A percentile compares a stretch with the other conserved stretches of the same genome.
Evolutionary conservation across 495 filamentous ascomycete species (phyloP).

Genomic region (Hypoxylon cercidicola): DNA sequence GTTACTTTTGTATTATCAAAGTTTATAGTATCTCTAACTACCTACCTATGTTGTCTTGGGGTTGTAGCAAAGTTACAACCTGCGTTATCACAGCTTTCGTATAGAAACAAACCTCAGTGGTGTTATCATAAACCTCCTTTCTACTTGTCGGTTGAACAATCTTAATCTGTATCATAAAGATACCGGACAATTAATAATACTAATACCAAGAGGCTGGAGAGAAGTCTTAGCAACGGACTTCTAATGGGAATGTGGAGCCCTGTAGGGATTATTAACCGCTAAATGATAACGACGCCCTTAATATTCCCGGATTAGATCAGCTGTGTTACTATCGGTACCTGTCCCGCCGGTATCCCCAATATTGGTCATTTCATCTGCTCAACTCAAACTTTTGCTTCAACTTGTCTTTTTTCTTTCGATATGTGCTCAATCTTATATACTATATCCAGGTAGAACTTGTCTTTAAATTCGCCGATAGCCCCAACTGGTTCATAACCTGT

Average conservation of each 20-base stretch:
- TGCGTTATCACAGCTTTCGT: too few species aligned
- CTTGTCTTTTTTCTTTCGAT: conserved; percentile 2
- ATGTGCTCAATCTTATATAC: conserved; percentile 5
- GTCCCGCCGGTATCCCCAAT: conserved; percentile 4
- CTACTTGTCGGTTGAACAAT: too few species aligned
- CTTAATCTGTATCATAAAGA: too few species aligned
- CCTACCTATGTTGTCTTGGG: too few species aligned
- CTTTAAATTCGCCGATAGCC: background rate
- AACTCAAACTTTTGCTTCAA: conserved; percentile 15
- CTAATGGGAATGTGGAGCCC: conserved; percentile 15
- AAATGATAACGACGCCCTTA: conserved; percentile 13
- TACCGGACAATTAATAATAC: too few species aligned
- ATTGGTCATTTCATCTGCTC: conserved; percentile 24
- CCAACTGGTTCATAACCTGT: background rate
- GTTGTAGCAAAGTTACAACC: too few species aligned
- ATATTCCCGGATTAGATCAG: conserved; percentile 40
- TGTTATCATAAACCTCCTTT: too few species aligned
- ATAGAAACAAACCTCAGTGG: too few species aligned
- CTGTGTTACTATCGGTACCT: conserved; percentile 8
- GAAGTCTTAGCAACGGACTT: conserved; percentile 23
- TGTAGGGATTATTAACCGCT: conserved; percentile 20
- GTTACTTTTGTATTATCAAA: too few species aligned
- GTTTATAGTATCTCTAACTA: too few species aligned
- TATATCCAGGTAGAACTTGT: background rate
- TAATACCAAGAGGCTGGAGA: conserved; percentile 5